Percentiles rank a stretch among this genome's conserved stretches.
Conservation (phyloP, 1,139 yeast species). For the Geotrichum phurueaensis region DNA sequence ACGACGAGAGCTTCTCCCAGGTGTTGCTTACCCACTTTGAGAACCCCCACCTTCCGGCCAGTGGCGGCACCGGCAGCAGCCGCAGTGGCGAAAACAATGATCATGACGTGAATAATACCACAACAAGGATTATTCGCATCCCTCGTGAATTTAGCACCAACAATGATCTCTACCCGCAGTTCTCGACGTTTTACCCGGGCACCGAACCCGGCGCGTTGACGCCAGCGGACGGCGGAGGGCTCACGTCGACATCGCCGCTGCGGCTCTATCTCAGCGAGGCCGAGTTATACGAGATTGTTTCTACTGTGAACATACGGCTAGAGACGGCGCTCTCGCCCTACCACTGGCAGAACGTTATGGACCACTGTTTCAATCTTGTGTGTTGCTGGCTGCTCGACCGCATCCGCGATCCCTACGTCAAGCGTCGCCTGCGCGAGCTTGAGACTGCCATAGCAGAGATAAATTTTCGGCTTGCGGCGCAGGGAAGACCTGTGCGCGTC, state of each 20-base stretch:
- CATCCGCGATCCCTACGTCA: conserved; percentile 23
- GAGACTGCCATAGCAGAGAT: conserved; percentile 44
- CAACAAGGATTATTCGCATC: conserved; percentile 56
- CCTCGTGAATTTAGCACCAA: conserved; percentile 46
- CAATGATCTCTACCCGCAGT: conserved; percentile 46
- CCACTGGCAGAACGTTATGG: conserved; percentile 37
- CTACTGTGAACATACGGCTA: conserved; percentile 43
- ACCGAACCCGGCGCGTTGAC: conserved; percentile 56
- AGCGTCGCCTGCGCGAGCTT: conserved; percentile 36
- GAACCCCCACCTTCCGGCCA: conserved; percentile 8
- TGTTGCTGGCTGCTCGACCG: conserved; percentile 11
- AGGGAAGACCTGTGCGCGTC: conserved; percentile 36
- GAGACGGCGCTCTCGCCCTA: conserved; percentile 41
- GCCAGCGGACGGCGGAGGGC: conserved; percentile 1
- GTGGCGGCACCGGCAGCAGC: background rate
- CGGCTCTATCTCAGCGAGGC: conserved; percentile 38
- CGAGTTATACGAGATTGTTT: conserved; percentile 43
- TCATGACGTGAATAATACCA: background rate
- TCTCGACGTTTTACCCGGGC: conserved; percentile 57
- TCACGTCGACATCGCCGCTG: conserved; percentile 42
- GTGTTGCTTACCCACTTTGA: conserved; percentile 20
- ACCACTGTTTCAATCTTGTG: conserved; percentile 31
- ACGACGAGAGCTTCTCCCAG: background rate
- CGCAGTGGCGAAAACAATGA: background rate
- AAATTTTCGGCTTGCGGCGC: conserved; percentile 36